Evolutionary conservation across 2,329 filamentous ascomycete genomes (phyloP).

Genomic region (Aspergillus sp.): DNA sequence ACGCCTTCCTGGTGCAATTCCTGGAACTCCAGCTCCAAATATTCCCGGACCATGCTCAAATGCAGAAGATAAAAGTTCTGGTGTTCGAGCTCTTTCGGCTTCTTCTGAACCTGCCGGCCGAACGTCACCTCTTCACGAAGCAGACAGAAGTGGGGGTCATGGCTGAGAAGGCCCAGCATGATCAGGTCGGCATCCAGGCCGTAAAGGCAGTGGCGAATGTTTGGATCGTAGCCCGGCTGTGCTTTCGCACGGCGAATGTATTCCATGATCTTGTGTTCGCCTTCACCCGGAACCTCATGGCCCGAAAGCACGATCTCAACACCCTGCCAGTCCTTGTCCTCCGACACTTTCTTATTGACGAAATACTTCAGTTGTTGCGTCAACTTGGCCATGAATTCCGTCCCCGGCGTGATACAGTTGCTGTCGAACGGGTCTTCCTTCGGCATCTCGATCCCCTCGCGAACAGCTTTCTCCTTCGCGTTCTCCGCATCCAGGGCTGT

Average conservation of each 20-base stretch:
- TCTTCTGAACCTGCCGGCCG: conserved; percentile 74
- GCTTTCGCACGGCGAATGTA: conserved; percentile 97
- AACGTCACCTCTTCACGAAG: conserved; percentile 97
- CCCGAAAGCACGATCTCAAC: conserved; percentile 94
- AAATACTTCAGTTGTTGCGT: conserved; percentile 95
- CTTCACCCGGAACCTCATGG: conserved; percentile 95
- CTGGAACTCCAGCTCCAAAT: conserved; percentile 93
- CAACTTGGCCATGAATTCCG: conserved; percentile 94
- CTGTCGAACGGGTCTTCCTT: conserved; percentile 96
- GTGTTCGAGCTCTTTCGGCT: conserved; percentile 93
- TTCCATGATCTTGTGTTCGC: conserved; percentile 99
- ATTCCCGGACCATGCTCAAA: conserved; percentile 94
- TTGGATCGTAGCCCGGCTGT: conserved; percentile 83
- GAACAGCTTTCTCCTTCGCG: conserved; percentile 84
- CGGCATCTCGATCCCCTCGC: conserved; percentile 81
- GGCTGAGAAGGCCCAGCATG: conserved; percentile 93
- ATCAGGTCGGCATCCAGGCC: conserved; percentile 95
- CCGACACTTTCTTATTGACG: conserved; percentile 95
- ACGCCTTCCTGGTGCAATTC: conserved; percentile 67
- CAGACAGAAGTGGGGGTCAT: conserved; percentile 96
- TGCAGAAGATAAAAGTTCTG: conserved; percentile 98
- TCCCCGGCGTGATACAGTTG: conserved; percentile 96
- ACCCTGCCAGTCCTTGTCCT: conserved; percentile 94
- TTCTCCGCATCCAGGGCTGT: conserved; percentile 85
- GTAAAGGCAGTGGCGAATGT: conserved; percentile 93